These are phyloP conservation scores for Pythium graminicola DNA, from an alignment of 352 stramenopile genomes.

Conservation along the genomic window DNA sequence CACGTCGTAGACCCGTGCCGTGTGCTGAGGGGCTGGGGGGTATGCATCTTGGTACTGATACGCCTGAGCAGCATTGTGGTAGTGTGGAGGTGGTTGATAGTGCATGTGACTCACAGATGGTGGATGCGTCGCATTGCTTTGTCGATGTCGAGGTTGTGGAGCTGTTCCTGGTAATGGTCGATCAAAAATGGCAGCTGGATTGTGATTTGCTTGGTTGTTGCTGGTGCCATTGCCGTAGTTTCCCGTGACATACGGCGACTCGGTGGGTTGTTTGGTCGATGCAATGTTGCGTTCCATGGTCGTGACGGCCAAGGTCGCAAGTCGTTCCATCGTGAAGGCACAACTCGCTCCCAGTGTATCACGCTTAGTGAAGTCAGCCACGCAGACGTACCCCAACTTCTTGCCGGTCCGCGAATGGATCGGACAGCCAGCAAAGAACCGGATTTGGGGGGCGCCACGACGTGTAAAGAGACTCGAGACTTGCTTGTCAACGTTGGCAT, in stretches of 20 bases:
- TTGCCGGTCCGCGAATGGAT: constrained; percentile 67
- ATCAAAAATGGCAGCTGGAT: constrained; percentile 43
- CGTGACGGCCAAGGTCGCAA: constrained; percentile 66
- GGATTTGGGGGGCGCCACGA: constrained; percentile 36
- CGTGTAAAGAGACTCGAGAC: constrained; percentile 47
- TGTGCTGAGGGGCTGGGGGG: constrained; percentile 4
- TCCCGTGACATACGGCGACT: constrained; percentile 12
- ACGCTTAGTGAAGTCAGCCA: constrained; percentile 70
- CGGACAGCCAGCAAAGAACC: constrained; percentile 71
- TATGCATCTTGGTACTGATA: constrained; percentile 25
- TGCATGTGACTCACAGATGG: constrained; percentile 1
- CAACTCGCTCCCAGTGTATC: constrained; percentile 63
- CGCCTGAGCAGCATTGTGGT: constrained; percentile 17
- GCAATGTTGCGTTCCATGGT: constrained; percentile 65
- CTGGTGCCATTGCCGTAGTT: constrained; percentile 6
- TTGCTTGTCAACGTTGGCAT: constrained; percentile 67
- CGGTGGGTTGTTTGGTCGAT: constrained; percentile 18
- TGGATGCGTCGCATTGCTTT: constrained; percentile 14
- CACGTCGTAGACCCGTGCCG: constrained; percentile 21
- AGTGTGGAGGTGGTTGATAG: constrained; percentile 15
- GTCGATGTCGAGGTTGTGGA: constrained; percentile 16
- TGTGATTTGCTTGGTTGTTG: constrained; percentile 26
- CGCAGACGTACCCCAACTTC: constrained; percentile 73
- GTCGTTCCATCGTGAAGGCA: constrained; percentile 74
- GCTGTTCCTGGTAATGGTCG: constrained; percentile 7